Conservation (phyloP, 306 rosid genomes). For the Ziziphus jujuba region DNA sequence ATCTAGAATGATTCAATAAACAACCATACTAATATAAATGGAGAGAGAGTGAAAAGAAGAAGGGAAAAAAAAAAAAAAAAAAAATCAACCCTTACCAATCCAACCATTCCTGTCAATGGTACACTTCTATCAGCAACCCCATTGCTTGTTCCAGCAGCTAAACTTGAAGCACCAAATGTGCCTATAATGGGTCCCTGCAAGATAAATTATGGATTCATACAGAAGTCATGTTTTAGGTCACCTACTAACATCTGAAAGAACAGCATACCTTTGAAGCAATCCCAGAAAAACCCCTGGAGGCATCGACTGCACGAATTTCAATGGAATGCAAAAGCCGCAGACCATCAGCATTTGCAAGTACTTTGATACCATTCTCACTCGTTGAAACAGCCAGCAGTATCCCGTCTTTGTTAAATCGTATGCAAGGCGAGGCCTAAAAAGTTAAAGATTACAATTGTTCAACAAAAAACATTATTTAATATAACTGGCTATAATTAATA, state of each 20-base stretch:
- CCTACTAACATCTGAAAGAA: background rate
- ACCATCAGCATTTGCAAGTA: constrained; percentile 32
- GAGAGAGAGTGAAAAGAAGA: too few species aligned
- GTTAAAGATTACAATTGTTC: background rate
- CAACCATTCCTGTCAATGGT: background rate
- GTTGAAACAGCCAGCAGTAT: constrained; percentile 49
- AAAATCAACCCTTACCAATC: background rate
- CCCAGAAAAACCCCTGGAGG: background rate
- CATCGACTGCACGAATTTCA: constrained; percentile 10
- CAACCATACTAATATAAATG: background rate
- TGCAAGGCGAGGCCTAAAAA: constrained; percentile 39
- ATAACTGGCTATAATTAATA: background rate
- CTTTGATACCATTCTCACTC: constrained; percentile 39
- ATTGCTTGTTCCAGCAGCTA: constrained; percentile 2
- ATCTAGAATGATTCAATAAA: background rate
- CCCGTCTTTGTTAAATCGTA: constrained; percentile 51
- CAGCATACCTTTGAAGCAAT: background rate
- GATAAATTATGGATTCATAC: background rate
- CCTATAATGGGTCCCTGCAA: constrained; percentile 12
- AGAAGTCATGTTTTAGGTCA: background rate
- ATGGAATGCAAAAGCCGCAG: background rate
- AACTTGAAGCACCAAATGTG: constrained; percentile 10
- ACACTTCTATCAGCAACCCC: background rate
- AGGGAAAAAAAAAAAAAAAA: background rate
- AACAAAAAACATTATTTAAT: constrained; percentile 7